These are phyloP conservation scores for Mycena olivaceomarginata DNA, from an alignment of 768 basidiomycete genomes.

Conservation along the genomic window DNA sequence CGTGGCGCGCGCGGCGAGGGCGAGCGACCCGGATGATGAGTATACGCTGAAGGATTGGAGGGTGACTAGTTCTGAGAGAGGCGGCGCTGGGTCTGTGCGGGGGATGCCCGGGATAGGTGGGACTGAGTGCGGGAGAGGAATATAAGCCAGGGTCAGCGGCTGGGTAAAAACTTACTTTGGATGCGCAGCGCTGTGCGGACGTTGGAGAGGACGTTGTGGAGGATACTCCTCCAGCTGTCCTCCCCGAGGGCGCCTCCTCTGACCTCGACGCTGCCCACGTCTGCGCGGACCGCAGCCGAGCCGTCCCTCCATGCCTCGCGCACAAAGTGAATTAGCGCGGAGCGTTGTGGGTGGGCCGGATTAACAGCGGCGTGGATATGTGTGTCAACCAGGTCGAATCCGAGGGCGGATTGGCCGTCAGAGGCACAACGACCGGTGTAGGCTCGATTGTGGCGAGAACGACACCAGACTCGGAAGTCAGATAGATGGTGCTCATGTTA, in stretches of 20 bases:
- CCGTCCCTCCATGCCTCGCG: conserved; percentile 77
- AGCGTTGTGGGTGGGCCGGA: conserved; percentile 74
- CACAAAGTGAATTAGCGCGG: conserved; percentile 69
- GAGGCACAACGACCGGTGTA: conserved; percentile 72
- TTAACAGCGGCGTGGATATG: conserved; percentile 68
- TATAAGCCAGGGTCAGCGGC: conserved; percentile 6
- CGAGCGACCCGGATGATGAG: conserved; percentile 57
- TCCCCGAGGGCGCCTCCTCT: conserved; percentile 69
- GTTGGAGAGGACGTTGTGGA: conserved; percentile 63
- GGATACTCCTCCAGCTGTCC: conserved; percentile 68
- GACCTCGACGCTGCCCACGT: conserved; percentile 65
- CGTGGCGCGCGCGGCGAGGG: conserved; percentile 72
- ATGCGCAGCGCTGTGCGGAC: conserved; percentile 68
- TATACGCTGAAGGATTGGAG: conserved; percentile 72
- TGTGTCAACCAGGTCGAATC: conserved; percentile 76
- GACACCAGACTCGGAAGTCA: conserved; percentile 66
- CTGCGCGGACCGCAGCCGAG: conserved; percentile 63
- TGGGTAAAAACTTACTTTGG: conserved; percentile 66
- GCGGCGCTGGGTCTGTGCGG: conserved; percentile 68
- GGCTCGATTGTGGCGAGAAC: conserved; percentile 69
- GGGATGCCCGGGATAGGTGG: conserved; percentile 82
- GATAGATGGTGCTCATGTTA: conserved; percentile 68
- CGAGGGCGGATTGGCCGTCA: conserved; percentile 70
- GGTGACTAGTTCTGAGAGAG: conserved; percentile 75
- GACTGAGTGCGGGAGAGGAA: conserved; percentile 61